phyloP scores from a whole-genome alignment of 2,329 filamentous ascomycete genomes.

The Fusarium stilboides region DNA sequence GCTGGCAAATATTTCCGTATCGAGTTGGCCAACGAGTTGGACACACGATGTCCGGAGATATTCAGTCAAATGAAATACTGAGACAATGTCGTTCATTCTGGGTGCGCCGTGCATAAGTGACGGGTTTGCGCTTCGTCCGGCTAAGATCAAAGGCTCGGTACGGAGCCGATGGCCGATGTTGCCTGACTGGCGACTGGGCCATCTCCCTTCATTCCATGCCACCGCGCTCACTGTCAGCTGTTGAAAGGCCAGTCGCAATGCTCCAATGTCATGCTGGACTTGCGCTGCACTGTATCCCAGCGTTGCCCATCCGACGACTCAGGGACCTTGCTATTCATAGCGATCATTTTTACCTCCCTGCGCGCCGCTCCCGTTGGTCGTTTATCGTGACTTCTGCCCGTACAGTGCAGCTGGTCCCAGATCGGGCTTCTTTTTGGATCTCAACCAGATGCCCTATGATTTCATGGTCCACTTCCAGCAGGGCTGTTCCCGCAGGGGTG shows the following conservation, averaged over 20 bases:
- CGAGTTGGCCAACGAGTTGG: slow-evolving; percentile 1
- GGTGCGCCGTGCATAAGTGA: slow-evolving; percentile 25
- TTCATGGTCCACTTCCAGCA: slow-evolving; percentile 49
- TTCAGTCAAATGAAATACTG: slow-evolving; percentile 32
- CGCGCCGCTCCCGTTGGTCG: slow-evolving; percentile 27
- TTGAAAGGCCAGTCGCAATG: slow-evolving; percentile 13
- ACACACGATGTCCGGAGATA: slow-evolving; percentile 7
- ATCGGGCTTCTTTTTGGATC: slow-evolving; percentile 45
- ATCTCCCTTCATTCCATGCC: slow-evolving; percentile 37
- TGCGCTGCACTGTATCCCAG: not conserved
- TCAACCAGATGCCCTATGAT: slow-evolving; percentile 50
- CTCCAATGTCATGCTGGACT: slow-evolving; percentile 17
- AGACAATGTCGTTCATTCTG: slow-evolving; percentile 32
- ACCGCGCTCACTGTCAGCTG: slow-evolving; percentile 4
- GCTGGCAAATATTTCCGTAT: slow-evolving; percentile 10
- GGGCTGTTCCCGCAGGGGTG: slow-evolving; percentile 45
- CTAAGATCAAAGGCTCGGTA: not conserved
- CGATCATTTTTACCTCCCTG: slow-evolving; percentile 24
- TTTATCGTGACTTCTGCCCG: slow-evolving; percentile 27
- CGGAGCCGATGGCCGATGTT: not conserved
- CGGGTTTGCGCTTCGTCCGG: slow-evolving; percentile 17
- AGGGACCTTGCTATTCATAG: slow-evolving; percentile 19
- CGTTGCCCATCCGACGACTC: slow-evolving; percentile 7
- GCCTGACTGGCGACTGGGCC: not conserved
- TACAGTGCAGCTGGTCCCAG: slow-evolving; percentile 33